A percentile compares a stretch with the other conserved stretches of the same genome.
Conservation (phyloP, 2,329 filamentous ascomycete species). For the Neopestalotiopsis clavispora region DNA sequence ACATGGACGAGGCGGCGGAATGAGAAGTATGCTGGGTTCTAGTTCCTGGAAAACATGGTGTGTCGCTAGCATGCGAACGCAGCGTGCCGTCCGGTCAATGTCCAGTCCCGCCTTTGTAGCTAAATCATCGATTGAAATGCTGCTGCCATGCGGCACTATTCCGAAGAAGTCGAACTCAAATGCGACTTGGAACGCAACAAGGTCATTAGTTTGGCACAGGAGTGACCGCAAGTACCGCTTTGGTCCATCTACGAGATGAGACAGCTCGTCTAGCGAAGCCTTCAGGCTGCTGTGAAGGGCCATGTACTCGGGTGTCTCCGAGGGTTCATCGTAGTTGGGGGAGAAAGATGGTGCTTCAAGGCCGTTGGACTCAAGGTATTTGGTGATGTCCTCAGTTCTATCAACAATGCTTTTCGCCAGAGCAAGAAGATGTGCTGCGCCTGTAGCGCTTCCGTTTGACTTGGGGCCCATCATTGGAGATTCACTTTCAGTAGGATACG, state of each 20-base stretch:
- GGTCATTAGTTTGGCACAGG: neutral
- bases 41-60: conserved; percentile 29
- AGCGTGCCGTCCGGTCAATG: conserved; percentile 25
- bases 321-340: neutral
- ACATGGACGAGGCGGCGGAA: conserved; percentile 23
- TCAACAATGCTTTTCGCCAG: conserved; percentile 18
- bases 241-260: conserved; percentile 3
- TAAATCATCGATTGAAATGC: conserved; percentile 26
- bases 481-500: no score
- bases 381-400: conserved; percentile 15
- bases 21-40: conserved; percentile 21
- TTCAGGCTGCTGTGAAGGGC: conserved; percentile 17
- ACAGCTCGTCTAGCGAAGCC: conserved; percentile 21
- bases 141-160: conserved; percentile 24
- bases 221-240: no score
- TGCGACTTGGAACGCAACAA: conserved; percentile 21
- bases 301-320: conserved; percentile 7
- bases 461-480: no score
- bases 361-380: conserved; percentile 19
- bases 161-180: conserved; percentile 33
- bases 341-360: neutral
- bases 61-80: conserved; percentile 29
- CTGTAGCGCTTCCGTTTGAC: no score
- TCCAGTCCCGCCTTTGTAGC: conserved; percentile 27
- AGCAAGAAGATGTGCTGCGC: no score